Conservation (phyloP, 225 moss, liverwort and hornwort genomes). For the Takakia lepidozioides region DNA sequence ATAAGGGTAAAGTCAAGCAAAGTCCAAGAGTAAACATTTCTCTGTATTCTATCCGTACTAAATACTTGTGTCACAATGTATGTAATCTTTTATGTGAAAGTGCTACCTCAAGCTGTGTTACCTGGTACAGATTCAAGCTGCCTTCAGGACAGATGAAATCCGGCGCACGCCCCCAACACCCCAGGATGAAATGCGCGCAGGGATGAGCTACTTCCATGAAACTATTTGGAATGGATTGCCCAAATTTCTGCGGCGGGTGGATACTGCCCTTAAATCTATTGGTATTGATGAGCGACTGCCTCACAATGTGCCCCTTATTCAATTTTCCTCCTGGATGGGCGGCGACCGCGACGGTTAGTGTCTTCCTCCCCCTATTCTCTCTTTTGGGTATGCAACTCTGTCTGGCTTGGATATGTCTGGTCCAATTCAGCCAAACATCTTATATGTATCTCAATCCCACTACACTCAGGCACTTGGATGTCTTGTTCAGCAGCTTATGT, state of each 20-base stretch:
- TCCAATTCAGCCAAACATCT: background rate
- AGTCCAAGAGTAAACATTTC: too few species aligned
- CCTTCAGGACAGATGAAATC: conserved; percentile 94
- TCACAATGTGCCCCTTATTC: conserved; percentile 82
- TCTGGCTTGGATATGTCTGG: background rate
- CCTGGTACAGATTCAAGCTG: conserved; percentile 80
- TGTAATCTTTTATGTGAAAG: too few species aligned
- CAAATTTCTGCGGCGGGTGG: conserved; percentile 82
- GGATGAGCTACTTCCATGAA: conserved; percentile 99
- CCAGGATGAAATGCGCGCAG: conserved; percentile 98
- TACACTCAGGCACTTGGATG: background rate
- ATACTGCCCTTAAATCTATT: conserved; percentile 79
- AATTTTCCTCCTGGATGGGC: conserved; percentile 99
- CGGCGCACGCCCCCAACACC: conserved; percentile 93
- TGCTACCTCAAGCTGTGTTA: conserved; percentile 18
- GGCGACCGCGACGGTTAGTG: conserved; percentile 93
- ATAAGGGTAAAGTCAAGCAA: too few species aligned
- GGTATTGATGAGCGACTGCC: conserved; percentile 87
- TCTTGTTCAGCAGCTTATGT: background rate
- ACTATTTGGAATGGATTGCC: conserved; percentile 97
- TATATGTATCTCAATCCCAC: background rate
- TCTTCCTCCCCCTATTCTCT: background rate
- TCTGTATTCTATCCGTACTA: too few species aligned
- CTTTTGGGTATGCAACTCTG: background rate
- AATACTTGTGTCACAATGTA: too few species aligned